Evolutionary conservation across 371 early-diverging fungal genomes (phyloP).

Genomic region (Apophysomyces ossiformis): DNA sequence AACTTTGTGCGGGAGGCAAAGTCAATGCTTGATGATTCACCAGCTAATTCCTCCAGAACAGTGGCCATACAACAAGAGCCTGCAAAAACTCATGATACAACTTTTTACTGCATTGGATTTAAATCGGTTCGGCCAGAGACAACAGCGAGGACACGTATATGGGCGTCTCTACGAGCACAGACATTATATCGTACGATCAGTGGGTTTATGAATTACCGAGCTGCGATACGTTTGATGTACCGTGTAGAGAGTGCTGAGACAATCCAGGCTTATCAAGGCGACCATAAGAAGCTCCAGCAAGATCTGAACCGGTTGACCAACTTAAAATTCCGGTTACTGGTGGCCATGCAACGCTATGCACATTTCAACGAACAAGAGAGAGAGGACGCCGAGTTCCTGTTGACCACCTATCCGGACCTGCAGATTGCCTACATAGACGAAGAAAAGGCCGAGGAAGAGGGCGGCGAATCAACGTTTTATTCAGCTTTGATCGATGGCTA

Average conservation of each 20-base stretch:
- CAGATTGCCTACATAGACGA: constrained; percentile 86
- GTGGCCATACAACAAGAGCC: constrained; percentile 49
- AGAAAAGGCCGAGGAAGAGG: constrained; percentile 45
- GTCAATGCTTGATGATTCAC: constrained; percentile 56
- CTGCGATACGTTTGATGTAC: constrained; percentile 80
- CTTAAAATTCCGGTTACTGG: constrained; percentile 82
- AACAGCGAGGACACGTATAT: constrained; percentile 85
- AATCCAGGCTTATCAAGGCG: constrained; percentile 56
- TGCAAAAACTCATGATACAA: constrained; percentile 72
- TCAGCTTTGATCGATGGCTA: constrained; percentile 80
- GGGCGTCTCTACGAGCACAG: constrained; percentile 89
- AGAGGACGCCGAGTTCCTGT: constrained; percentile 78
- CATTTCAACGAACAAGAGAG: constrained; percentile 77
- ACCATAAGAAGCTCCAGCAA: constrained; percentile 62
- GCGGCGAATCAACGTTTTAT: constrained; percentile 58
- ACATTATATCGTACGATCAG: constrained; percentile 88
- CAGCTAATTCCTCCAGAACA: constrained; percentile 11
- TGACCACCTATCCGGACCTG: constrained; percentile 77
- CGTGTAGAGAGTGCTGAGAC: constrained; percentile 82
- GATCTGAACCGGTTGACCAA: constrained; percentile 71
- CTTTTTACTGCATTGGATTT: constrained; percentile 84
- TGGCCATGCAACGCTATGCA: constrained; percentile 88
- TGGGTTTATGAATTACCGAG: constrained; percentile 89
- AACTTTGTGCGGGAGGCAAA: constrained; percentile 68
- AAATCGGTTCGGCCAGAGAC: constrained; percentile 84